Evolutionary conservation across 208 protist genomes (phyloP).

Genomic region (Trypanosoma mega): DNA sequence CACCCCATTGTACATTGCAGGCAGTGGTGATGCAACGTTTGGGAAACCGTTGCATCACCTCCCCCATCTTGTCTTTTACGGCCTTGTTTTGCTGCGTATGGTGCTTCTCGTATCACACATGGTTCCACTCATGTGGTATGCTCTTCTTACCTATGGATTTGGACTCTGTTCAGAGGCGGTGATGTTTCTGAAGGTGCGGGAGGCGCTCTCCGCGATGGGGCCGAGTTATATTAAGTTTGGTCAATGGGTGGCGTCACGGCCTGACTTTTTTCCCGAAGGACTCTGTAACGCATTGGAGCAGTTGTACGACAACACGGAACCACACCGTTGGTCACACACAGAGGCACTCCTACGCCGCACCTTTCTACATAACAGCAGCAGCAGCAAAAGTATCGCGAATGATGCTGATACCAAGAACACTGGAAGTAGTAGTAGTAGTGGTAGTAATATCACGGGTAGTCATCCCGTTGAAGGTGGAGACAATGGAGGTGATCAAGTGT

Average conservation of each 20-base stretch:
- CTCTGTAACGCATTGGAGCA: constrained; percentile 67
- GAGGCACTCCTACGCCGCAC: constrained; percentile 62
- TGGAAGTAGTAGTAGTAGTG: no score
- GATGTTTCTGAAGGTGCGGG: constrained; percentile 56
- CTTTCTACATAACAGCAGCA: not conserved
- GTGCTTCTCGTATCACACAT: constrained; percentile 9
- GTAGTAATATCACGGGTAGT: not conserved
- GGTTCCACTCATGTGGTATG: constrained; percentile 43
- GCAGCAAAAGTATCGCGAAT: not conserved
- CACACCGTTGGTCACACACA: constrained; percentile 80
- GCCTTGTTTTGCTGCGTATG: constrained; percentile 12
- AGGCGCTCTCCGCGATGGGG: constrained; percentile 67
- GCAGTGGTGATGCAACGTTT: constrained; percentile 28
- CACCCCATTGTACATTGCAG: constrained; percentile 62
- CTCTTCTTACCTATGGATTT: constrained; percentile 47
- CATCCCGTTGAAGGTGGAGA: constrained; percentile 7
- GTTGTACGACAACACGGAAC: constrained; percentile 69
- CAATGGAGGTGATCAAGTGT: no score
- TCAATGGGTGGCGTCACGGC: constrained; percentile 92
- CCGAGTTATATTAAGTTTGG: constrained; percentile 94
- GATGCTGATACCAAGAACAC: no score
- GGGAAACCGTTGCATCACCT: constrained; percentile 20
- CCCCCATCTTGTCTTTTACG: constrained; percentile 12
- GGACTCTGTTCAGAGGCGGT: constrained; percentile 48
- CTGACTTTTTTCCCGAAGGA: constrained; percentile 84